Evolutionary conservation across 805 yeast genomes (phyloP).

Genomic region (Wickerhamomyces xylosicus): DNA sequence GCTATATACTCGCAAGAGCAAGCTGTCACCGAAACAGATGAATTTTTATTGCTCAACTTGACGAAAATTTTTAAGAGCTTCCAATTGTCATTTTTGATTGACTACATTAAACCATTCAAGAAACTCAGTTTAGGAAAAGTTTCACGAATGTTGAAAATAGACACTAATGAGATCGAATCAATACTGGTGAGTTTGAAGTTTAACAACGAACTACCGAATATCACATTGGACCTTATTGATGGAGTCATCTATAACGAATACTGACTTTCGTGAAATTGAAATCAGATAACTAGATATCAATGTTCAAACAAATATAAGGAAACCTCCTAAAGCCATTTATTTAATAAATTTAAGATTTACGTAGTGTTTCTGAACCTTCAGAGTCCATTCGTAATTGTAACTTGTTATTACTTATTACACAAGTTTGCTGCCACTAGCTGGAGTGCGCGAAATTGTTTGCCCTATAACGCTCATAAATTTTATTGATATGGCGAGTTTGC

Average conservation of each 20-base stretch:
- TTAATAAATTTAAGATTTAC: too few relatives aligned
- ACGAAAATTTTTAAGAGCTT: conserved; percentile 12
- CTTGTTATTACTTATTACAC: too few relatives aligned
- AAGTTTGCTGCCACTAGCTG: too few relatives aligned
- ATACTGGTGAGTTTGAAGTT: conserved; percentile 14
- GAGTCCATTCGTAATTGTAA: too few relatives aligned
- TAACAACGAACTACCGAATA: conserved; percentile 12
- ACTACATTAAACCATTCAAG: conserved; percentile 20
- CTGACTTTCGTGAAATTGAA: too few relatives aligned
- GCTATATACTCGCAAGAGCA: conserved; percentile 5
- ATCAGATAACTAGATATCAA: too few relatives aligned
- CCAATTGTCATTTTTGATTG: conserved; percentile 15
- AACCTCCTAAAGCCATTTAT: too few relatives aligned
- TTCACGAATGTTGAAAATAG: conserved; percentile 9
- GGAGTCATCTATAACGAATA: conserved; percentile 16
- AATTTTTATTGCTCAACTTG: conserved; percentile 11
- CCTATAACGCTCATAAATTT: too few relatives aligned
- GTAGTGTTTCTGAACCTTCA: too few relatives aligned
- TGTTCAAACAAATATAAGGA: too few relatives aligned
- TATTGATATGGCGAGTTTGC: too few relatives aligned
- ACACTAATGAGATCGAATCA: conserved; percentile 15
- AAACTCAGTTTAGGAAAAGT: conserved; percentile 12
- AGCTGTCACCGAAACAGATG: conserved; percentile 4
- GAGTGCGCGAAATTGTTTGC: too few relatives aligned
- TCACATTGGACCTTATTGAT: conserved; percentile 17